Conservation (phyloP, 192 early-diverging fungal species). For the Dissophora ornata region DNA sequence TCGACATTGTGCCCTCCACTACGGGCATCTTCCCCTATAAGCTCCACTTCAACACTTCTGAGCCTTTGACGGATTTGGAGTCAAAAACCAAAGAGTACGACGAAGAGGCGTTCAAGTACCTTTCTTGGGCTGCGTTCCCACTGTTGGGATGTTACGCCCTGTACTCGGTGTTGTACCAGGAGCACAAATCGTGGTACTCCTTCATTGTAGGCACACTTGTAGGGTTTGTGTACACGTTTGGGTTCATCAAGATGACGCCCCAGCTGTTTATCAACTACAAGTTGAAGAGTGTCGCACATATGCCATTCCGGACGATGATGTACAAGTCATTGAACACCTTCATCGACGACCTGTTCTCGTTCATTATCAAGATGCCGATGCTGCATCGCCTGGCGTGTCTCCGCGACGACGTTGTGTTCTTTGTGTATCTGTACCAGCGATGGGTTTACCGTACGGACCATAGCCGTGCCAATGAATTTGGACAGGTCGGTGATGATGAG, state of each 20-base stretch:
- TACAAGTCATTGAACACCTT: slow-evolving; percentile 84
- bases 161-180: slow-evolving; percentile 84
- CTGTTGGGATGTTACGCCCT: slow-evolving; percentile 81
- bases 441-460: slow-evolving; percentile 87
- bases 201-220: slow-evolving; percentile 86
- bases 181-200: slow-evolving; percentile 94
- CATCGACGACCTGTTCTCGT: slow-evolving; percentile 92
- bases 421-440: slow-evolving; percentile 87
- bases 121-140: slow-evolving; percentile 82
- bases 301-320: slow-evolving; percentile 94
- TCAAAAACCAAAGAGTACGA: slow-evolving; percentile 71
- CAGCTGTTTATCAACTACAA: slow-evolving; percentile 95
- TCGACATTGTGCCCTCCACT: slow-evolving; percentile 58
- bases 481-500: slow-evolving; percentile 69
- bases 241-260: slow-evolving; percentile 85
- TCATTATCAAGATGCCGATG: slow-evolving; percentile 95
- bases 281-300: slow-evolving; percentile 85
- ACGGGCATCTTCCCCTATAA: slow-evolving; percentile 33
- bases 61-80: slow-evolving; percentile 63
- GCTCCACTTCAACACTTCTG: slow-evolving; percentile 48
- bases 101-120: slow-evolving; percentile 85
- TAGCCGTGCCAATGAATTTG: slow-evolving; percentile 90
- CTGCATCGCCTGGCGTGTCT: slow-evolving; percentile 87
- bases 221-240: slow-evolving; percentile 92
- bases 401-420: slow-evolving; percentile 88